phyloP scores from a whole-genome alignment of 139 green algal genomes.

The Deuterostichococcus epilithicus region DNA sequence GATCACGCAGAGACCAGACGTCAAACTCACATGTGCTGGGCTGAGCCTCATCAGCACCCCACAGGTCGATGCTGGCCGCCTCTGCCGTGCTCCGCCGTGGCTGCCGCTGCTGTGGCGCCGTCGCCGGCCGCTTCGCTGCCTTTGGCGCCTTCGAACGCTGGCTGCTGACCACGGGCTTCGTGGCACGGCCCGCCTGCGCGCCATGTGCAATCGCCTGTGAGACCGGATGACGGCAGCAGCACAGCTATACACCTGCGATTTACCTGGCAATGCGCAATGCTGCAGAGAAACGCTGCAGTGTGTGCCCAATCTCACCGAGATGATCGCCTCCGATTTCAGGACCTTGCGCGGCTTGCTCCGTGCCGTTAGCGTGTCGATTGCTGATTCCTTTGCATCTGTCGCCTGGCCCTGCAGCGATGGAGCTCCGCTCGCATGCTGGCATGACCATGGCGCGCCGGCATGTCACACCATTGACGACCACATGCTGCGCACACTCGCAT shows the following conservation, averaged over 20 bases:
- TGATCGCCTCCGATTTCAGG: constrained; percentile 8
- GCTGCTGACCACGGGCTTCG: neutral
- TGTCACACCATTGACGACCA: no score
- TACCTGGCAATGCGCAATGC: no score
- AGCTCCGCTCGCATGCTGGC: neutral
- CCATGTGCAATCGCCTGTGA: no score
- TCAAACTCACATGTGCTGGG: neutral
- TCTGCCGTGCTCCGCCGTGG: neutral
- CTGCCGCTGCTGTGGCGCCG: constrained; percentile 14
- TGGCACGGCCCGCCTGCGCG: neutral
- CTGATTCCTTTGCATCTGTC: no score
- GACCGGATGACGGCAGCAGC: no score
- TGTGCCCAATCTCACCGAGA: neutral
- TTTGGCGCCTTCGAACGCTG: neutral
- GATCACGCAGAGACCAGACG: no score
- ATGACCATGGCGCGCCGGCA: no score
- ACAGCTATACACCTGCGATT: no score
- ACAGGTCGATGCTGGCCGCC: neutral
- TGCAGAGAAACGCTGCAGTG: no score
- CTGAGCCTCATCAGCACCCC: neutral
- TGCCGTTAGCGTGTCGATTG: neutral
- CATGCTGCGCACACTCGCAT: neutral
- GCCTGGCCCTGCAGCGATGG: no score
- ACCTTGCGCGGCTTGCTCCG: constrained; percentile 5
- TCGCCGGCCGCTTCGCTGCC: neutral